These are phyloP conservation scores for Talaromyces sp. DNA, from an alignment of 2,329 filamentous ascomycete species.

Conservation along the genomic window DNA sequence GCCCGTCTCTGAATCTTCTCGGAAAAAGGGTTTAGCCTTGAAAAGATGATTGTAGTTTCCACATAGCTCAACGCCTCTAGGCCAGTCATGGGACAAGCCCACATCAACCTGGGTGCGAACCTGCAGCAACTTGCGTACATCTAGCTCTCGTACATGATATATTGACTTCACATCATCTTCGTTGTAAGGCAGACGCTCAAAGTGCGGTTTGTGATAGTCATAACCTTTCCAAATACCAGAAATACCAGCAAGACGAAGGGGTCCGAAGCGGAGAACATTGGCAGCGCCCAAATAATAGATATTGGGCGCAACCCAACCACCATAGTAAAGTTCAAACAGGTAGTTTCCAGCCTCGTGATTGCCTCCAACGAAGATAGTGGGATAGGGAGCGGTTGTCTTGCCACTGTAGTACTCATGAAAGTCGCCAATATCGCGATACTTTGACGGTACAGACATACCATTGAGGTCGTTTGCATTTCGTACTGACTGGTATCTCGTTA, in stretches of 20 bases:
- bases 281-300: slow-evolving; percentile 97
- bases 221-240: slow-evolving; percentile 94
- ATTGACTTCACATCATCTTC: slow-evolving; percentile 71
- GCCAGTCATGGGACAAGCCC: slow-evolving; percentile 95
- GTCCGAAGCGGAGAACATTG: slow-evolving; percentile 79
- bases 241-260: slow-evolving; percentile 80
- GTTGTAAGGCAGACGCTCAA: slow-evolving; percentile 82
- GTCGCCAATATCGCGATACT: slow-evolving; percentile 84
- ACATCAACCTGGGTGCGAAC: slow-evolving; percentile 85
- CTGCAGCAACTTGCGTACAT: slow-evolving; percentile 83
- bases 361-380: slow-evolving; percentile 88
- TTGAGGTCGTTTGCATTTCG: slow-evolving; percentile 85
- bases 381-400: slow-evolving; percentile 68
- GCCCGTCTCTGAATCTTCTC: slow-evolving; percentile 69
- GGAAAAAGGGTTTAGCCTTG: slow-evolving; percentile 68
- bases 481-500: slow-evolving; percentile 58
- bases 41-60: slow-evolving; percentile 70
- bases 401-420: slow-evolving; percentile 95
- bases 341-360: slow-evolving; percentile 94
- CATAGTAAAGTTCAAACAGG: slow-evolving; percentile 89
- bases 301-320: slow-evolving; percentile 93
- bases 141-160: slow-evolving; percentile 86
- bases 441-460: slow-evolving; percentile 82
- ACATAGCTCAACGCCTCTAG: slow-evolving; percentile 71
- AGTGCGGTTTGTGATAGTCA: slow-evolving; percentile 79